Conservation (phyloP, 2,329 filamentous ascomycete genomes). For the Fusarium sp. region DNA sequence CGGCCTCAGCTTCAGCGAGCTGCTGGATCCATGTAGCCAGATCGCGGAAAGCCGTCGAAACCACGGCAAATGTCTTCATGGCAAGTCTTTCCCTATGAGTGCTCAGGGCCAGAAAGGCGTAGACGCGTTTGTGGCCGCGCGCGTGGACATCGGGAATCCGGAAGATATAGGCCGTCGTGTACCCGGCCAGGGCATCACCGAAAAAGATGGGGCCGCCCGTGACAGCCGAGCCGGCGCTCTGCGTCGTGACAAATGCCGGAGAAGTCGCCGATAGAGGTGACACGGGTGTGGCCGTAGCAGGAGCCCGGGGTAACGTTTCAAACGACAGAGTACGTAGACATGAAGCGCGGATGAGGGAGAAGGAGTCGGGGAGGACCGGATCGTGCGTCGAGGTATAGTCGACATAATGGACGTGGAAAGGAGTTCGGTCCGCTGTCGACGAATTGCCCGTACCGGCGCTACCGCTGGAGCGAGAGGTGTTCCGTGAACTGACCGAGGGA, state of each 20-base stretch:
- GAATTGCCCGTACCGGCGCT: slow-evolving; percentile 60
- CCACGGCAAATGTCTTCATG: slow-evolving; percentile 74
- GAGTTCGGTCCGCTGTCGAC: slow-evolving; percentile 58
- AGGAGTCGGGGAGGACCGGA: slow-evolving; percentile 70
- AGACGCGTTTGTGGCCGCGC: slow-evolving; percentile 75
- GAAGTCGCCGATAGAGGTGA: slow-evolving; percentile 53
- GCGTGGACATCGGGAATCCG: slow-evolving; percentile 76
- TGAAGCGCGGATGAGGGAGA: slow-evolving; percentile 74
- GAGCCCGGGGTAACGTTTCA: slow-evolving; percentile 71
- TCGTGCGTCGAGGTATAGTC: slow-evolving; percentile 78
- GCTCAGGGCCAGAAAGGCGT: slow-evolving; percentile 74
- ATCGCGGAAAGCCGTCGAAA: slow-evolving; percentile 72
- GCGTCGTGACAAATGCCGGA: slow-evolving; percentile 66
- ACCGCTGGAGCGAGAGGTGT: slow-evolving; percentile 65
- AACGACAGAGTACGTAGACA: slow-evolving; percentile 75
- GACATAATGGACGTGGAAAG: slow-evolving; percentile 72
- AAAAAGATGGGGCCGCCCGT: slow-evolving; percentile 77
- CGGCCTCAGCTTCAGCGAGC: slow-evolving; percentile 72
- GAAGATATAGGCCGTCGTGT: slow-evolving; percentile 78
- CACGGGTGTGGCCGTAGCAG: slow-evolving; percentile 56
- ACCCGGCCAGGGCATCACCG: slow-evolving; percentile 72
- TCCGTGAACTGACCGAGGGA: slow-evolving; percentile 57
- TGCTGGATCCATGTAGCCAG: slow-evolving; percentile 74
- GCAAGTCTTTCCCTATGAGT: slow-evolving; percentile 73
- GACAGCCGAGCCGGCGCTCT: slow-evolving; percentile 64